Evolutionary conservation across 495 filamentous ascomycete genomes (phyloP), one percentile per base, ranked within the genome.

Genomic region (Penicillium salamii): DNA sequence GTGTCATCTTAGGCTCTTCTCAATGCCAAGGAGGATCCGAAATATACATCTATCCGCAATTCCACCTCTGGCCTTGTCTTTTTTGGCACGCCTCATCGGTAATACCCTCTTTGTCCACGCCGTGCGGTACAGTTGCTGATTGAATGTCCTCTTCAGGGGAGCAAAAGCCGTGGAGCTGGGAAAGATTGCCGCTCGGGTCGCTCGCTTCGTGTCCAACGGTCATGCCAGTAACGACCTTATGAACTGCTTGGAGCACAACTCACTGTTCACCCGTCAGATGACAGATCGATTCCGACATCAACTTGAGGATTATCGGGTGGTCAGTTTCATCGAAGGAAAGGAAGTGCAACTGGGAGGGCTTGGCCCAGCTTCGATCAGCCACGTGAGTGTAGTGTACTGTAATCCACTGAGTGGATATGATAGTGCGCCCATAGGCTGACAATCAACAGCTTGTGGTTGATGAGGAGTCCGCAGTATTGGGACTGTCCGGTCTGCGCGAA

Each of bases 311-410:
- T 72, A 70, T 36, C 61, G 64, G 2, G 63, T 74, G 7, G 38
- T 75, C 23, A 73, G 63, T 26, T 74, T 76, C 43, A 66, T 73
- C 21, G 72, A 76, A 49, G 71, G 68, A 1, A 68, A 71, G 29
- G 62, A 69, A 38, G 66, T 71, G 8, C 56, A 68, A 5, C 31
- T 71, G 26, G 68, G 55, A 26, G 68, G 68, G 18, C 28, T 49
- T 11, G 64, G 62, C 3, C 63, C 67, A 8, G 58, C 65, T 1
- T 71, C 62, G 15, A 23, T 70, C 12, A 65, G 63, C 37, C 65
- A 69, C 59, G 66, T 68, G 50, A 46, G 63, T 54, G 28, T n/a
- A n/a, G n/a, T n/a, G n/a, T n/a, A n/a, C n/a, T n/a, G n/a, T n/a
- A n/a, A n/a, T n/a, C n/a, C n/a, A n/a, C n/a, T n/a, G n/a, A n/a